A percentile compares a stretch with the other conserved stretches of the same genome.
These are phyloP conservation scores for Sinapis alba DNA, from an alignment of 441 rosid genomes.

Conservation along the genomic window DNA sequence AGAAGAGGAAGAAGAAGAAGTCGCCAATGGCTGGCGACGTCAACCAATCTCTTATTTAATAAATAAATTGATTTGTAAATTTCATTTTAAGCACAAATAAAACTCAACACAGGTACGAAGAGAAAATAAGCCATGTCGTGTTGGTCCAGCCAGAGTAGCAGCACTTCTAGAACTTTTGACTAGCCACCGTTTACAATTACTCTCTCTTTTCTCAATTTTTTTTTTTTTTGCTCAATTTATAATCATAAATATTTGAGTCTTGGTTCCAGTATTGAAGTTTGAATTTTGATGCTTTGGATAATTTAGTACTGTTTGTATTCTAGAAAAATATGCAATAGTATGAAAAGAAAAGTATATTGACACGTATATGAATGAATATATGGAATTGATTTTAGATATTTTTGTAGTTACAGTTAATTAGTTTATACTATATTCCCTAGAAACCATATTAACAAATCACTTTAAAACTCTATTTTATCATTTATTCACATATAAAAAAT, in stretches of 20 bases:
- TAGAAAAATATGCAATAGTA: not conserved
- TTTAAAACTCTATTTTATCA: no score
- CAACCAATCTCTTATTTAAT: conserved; percentile 25
- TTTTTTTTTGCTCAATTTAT: not conserved
- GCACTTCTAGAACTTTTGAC: conserved; percentile 32
- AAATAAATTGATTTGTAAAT: not conserved
- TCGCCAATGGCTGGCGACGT: conserved; percentile 44
- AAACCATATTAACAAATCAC: no score
- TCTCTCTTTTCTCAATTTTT: not conserved
- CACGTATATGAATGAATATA: no score
- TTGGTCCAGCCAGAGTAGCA: conserved; percentile 36
- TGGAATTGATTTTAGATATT: no score
- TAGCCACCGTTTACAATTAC: conserved; percentile 4
- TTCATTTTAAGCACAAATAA: conserved; percentile 6
- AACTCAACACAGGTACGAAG: conserved; percentile 13
- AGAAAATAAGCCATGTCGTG: conserved; percentile 32
- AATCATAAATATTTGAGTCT: not conserved
- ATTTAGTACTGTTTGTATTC: not conserved
- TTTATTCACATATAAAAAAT: no score
- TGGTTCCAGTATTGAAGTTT: not conserved
- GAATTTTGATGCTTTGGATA: conserved; percentile 6
- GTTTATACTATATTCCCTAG: not conserved
- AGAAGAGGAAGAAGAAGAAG: conserved; percentile 29
- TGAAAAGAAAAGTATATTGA: not conserved
- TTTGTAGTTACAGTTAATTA: not conserved